Percentiles rank a stretch among this genome's conserved stretches.
phyloP scores from a whole-genome alignment of 2,329 filamentous ascomycete genomes.

The Fusarium tupiense region DNA sequence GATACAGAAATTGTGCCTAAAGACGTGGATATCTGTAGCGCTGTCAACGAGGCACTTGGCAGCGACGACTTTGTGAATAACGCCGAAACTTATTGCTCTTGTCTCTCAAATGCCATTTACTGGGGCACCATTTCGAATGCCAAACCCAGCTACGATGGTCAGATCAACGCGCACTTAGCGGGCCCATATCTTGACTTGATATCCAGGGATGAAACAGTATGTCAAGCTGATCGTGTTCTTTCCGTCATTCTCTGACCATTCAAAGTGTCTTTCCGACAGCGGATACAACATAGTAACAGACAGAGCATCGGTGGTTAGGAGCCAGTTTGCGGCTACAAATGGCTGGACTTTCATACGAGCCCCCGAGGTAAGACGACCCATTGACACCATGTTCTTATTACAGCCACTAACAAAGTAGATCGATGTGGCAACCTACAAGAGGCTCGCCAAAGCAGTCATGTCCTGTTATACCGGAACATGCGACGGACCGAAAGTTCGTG shows the following conservation, averaged over 20 bases:
- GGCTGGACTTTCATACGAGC: slow-evolving; percentile 4
- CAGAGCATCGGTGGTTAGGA: background rate
- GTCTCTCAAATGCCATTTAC: background rate
- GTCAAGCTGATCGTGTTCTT: background rate
- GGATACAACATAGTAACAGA: background rate
- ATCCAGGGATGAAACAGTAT: background rate
- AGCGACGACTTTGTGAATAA: background rate
- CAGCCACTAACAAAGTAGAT: background rate
- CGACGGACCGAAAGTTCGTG: background rate
- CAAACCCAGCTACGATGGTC: background rate
- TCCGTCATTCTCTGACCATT: background rate
- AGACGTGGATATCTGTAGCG: background rate
- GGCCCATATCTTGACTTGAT: background rate
- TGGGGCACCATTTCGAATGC: background rate
- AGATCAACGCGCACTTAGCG: background rate
- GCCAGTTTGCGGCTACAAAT: background rate
- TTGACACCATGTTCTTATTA: background rate
- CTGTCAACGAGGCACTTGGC: background rate
- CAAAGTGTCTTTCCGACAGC: background rate
- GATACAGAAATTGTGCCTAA: background rate
- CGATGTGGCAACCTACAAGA: background rate
- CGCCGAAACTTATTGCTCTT: background rate
- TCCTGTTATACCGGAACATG: background rate
- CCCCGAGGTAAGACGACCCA: background rate
- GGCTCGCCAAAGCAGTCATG: background rate